phyloP scores from a whole-genome alignment of 805 yeast genomes.

The Candida montana region DNA sequence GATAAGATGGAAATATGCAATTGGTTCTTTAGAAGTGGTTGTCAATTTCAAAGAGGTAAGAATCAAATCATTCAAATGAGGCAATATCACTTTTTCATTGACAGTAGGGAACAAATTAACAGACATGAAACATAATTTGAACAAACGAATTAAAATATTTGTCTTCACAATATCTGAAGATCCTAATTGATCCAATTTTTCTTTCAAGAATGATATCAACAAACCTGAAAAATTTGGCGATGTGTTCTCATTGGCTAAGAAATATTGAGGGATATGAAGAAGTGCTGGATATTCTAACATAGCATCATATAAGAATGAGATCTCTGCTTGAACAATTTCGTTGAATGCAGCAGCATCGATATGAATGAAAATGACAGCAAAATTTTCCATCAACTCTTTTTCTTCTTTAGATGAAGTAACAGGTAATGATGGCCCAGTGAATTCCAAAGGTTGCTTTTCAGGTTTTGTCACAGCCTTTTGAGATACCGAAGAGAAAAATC shows the following conservation, averaged over 20 bases:
- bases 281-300: conserved; percentile 81
- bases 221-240: conserved; percentile 89
- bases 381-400: conserved; percentile 90
- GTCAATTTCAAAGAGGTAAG: conserved; percentile 73
- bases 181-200: conserved; percentile 73
- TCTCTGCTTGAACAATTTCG: conserved; percentile 79
- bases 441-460: conserved; percentile 24
- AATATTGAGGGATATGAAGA: conserved; percentile 88
- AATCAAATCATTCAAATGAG: conserved; percentile 81
- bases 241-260: conserved; percentile 89
- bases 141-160: conserved; percentile 75
- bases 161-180: conserved; percentile 72
- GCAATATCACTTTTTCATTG: conserved; percentile 83
- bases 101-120: conserved; percentile 84
- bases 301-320: conserved; percentile 69
- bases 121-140: conserved; percentile 92
- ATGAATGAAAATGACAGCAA: conserved; percentile 89
- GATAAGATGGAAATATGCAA: conserved; percentile 81
- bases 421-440: conserved; percentile 77
- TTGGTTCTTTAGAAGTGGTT: conserved; percentile 84
- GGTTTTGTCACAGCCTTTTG: conserved; percentile 21
- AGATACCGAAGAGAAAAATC: conserved; percentile 56
- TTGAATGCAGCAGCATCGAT: conserved; percentile 94
- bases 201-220: conserved; percentile 67
- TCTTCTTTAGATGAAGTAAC: conserved; percentile 88